A percentile compares a stretch with the other conserved stretches of the same genome.
phyloP scores from a whole-genome alignment of 805 yeast genomes.

The Schwanniomyces occidentalis region DNA sequence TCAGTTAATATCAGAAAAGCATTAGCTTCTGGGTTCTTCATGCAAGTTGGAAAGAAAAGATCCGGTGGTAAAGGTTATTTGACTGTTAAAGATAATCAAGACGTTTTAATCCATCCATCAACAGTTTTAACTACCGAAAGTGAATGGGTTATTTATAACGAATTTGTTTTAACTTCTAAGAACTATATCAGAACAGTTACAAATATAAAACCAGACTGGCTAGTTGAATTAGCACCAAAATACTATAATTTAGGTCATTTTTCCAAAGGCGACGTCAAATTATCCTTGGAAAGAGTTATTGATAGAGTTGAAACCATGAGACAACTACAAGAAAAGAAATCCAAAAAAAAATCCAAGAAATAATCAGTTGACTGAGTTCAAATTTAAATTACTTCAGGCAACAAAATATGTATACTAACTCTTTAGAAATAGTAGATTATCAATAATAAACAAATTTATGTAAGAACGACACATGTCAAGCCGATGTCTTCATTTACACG shows the following conservation, averaged over 20 bases:
- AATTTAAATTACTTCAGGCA: too few species aligned
- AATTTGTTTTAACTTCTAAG: conserved; percentile 89
- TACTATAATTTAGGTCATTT: conserved; percentile 66
- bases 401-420: too few species aligned
- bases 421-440: too few species aligned
- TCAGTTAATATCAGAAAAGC: conserved; percentile 84
- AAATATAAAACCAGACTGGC: conserved; percentile 87
- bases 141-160: conserved; percentile 95
- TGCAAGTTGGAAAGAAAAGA: conserved; percentile 96
- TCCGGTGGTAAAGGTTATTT: conserved; percentile 76
- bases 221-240: conserved; percentile 74
- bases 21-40: conserved; percentile 87
- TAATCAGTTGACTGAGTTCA: too few species aligned
- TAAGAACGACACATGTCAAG: too few species aligned
- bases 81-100: conserved; percentile 95
- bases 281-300: conserved; percentile 63
- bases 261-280: conserved; percentile 67
- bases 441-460: too few species aligned
- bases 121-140: conserved; percentile 85
- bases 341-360: conserved; percentile 6
- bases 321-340: conserved; percentile 22
- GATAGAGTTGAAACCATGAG: conserved; percentile 47
- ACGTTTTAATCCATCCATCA: conserved; percentile 90
- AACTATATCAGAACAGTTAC: conserved; percentile 95
- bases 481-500: too few species aligned